These are phyloP conservation scores for Tetratostichococcus sp. DNA, from an alignment of 139 green algal species.

Conservation along the genomic window DNA sequence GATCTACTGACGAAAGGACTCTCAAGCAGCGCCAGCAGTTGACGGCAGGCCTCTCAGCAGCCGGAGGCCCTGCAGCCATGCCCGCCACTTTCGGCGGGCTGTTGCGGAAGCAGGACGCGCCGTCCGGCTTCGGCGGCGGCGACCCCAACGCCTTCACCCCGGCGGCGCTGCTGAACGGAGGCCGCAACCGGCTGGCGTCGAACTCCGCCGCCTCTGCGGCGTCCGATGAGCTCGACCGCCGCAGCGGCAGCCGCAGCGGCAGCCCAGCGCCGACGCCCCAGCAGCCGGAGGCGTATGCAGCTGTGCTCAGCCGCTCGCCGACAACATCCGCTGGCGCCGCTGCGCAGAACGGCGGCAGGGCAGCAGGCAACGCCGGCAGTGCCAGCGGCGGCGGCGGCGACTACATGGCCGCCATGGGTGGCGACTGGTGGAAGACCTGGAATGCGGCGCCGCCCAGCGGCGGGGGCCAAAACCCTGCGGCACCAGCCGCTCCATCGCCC, in stretches of 20 bases:
- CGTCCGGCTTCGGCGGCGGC: not conserved
- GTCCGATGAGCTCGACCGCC: no score
- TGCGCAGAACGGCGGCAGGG: no score
- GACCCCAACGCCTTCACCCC: not conserved
- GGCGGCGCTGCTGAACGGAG: not conserved
- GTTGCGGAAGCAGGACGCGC: not conserved
- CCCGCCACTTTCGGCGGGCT: not conserved
- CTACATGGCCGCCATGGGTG: not conserved
- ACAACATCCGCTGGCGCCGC: no score
- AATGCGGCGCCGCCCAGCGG: not conserved
- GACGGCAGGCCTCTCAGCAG: no score
- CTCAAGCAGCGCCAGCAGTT: no score
- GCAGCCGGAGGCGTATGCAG: not conserved
- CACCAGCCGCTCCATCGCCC: no score
- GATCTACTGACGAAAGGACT: no score
- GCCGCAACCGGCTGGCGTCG: not conserved
- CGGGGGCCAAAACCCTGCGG: no score
- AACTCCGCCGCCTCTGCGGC: not conserved
- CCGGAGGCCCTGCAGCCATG: no score
- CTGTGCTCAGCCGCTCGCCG: not conserved
- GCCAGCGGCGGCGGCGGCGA: not conserved
- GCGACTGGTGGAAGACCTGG: not conserved
- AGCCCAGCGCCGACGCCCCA: no score
- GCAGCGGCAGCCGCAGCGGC: no score
- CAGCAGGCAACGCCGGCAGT: no score